Evolutionary conservation across 1,139 yeast species (phyloP), one percentile per base, ranked within the genome.

Genomic region (Suhomyces bribrorum): DNA sequence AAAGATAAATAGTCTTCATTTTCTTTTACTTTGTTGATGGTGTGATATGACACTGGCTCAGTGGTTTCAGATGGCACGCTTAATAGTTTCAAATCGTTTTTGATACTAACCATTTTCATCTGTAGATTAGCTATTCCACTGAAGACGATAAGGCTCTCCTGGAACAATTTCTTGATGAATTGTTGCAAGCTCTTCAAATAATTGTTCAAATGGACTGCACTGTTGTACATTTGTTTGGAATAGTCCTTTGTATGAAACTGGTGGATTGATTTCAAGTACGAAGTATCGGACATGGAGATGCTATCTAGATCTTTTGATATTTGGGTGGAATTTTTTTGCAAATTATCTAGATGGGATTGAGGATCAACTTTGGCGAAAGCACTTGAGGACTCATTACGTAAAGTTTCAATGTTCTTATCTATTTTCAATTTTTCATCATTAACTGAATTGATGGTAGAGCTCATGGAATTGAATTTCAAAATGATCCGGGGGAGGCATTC

Each of bases 1-100:
- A 75, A 53, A 1, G 81, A 72, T 11, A 79, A 56, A 38, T 66
- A 64, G 34, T 76, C 68, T 51, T 78, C 83, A 12, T 62, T 53
- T 3, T 55, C 56, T 41, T 73, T 71, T 29, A 72, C 62, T 16
- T 48, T 44, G 17, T 54, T 48, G 14, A 71, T 57, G 1, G 59
- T 54, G 16, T 64, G 49, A 43, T 46, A 56, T 1, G 61, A 49
- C 4, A 58, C 37, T 8, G 28, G 9, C 20, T 41, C 46, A 3
- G 29, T 34, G 9, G 31, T 24, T 6, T 43, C 45, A 9, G 44
- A 23, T 2, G 41, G 38, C 5, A 41, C 23, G 20, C 48, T 40
- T 29, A 54, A 36, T 0, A 34, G 29, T 38, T 57, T 65, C 32
- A 69, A 47, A 12, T 61, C 64, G n/a, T 47, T 49, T 31, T 63